Evolutionary conservation across 768 basidiomycete genomes (phyloP).

Genomic region (Lactarius evosmus): DNA sequence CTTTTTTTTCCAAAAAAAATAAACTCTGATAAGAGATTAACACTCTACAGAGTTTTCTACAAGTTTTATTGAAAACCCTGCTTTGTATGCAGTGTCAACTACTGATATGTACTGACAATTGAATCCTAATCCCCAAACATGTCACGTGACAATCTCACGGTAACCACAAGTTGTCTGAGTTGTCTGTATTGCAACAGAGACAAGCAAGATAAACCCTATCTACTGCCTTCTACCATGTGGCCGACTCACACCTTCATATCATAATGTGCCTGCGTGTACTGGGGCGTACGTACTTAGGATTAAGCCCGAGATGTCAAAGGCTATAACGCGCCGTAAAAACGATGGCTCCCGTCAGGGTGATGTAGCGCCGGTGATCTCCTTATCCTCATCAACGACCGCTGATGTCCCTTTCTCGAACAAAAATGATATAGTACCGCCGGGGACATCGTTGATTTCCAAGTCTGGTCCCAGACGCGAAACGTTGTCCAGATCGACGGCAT

Average conservation of each 20-base stretch:
- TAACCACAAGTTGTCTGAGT: neutral
- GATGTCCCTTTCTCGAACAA: conserved; percentile 85
- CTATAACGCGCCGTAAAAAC: neutral
- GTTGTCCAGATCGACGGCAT: conserved; percentile 49
- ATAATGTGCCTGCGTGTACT: neutral
- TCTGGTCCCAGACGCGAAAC: conserved; percentile 39
- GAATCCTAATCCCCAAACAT: too few species aligned
- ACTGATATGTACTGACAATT: too few species aligned
- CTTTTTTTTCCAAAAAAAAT: too few species aligned
- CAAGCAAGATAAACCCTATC: neutral
- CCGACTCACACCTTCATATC: neutral
- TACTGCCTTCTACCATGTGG: neutral
- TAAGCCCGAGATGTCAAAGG: neutral
- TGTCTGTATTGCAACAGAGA: neutral
- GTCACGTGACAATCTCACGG: too few species aligned
- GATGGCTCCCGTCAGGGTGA: neutral
- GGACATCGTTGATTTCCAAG: conserved; percentile 45
- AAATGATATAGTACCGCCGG: conserved; percentile 72
- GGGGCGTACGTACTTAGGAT: neutral
- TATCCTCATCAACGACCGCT: conserved; percentile 80
- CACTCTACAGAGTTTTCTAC: too few species aligned
- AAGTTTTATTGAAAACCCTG: too few species aligned
- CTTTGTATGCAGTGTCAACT: too few species aligned
- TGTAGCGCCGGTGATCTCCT: conserved; percentile 31
- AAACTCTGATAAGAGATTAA: too few species aligned